A percentile compares a stretch with the other conserved stretches of the same genome.
Conservation (phyloP, 352 stramenopile genomes). For the Globisporangium sylvaticum region DNA sequence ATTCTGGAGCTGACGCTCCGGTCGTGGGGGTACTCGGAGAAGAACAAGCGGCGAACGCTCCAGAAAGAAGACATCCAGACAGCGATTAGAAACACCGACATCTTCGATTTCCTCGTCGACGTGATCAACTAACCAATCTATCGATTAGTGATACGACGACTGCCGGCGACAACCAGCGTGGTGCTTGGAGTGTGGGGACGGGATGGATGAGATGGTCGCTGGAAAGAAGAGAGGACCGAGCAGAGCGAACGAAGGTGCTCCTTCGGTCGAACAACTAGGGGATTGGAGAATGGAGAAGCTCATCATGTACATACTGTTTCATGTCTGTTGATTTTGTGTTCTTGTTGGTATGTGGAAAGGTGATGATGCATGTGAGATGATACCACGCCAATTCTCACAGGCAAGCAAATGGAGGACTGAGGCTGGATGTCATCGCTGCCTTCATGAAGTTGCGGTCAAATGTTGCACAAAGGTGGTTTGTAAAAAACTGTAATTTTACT, state of each 20-base stretch:
- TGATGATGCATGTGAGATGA: too few relatives aligned
- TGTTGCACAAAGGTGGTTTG: conserved; percentile 9
- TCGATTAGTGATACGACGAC: background rate
- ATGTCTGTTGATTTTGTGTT: background rate
- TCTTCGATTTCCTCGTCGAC: conserved; percentile 99
- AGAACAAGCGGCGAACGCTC: conserved; percentile 91
- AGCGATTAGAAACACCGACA: conserved; percentile 97
- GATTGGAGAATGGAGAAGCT: background rate
- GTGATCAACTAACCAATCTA: conserved; percentile 86
- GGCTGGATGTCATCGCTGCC: background rate
- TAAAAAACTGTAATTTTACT: too few relatives aligned
- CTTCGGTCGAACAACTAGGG: background rate
- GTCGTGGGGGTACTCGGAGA: conserved; percentile 85
- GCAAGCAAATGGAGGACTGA: too few relatives aligned
- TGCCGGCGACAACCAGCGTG: background rate
- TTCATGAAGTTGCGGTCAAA: background rate
- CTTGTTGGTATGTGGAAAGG: background rate
- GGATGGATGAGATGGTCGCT: background rate
- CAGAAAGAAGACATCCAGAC: conserved; percentile 98
- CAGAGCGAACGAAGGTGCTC: background rate
- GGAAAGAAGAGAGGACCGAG: background rate
- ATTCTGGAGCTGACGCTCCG: conserved; percentile 98
- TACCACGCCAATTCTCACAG: too few relatives aligned
- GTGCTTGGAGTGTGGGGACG: background rate
- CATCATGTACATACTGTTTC: background rate